Evolutionary conservation across 805 yeast species (phyloP), one percentile per base, ranked within the genome.

Genomic region (Candida railenensis): DNA sequence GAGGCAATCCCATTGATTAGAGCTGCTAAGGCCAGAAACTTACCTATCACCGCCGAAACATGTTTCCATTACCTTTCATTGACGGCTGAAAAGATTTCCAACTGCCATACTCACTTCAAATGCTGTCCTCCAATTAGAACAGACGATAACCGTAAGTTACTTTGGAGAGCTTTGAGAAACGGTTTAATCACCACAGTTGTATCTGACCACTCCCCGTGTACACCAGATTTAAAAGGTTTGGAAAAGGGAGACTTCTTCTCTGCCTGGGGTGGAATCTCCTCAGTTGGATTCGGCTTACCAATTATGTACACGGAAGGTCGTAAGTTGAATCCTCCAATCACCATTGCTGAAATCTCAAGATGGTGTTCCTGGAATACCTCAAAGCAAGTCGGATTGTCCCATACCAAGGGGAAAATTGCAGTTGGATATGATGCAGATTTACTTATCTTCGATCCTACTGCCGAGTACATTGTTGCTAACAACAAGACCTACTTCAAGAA

Each of bases 181-280:
- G 82, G 81, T 33, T 69, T 83, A 28, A 84, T 91, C 49, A 79
- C 87, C 14, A 83, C 96, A 2, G 96, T 91, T 3, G 97, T 92
- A 4, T 87, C 96, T 11, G 98, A 91, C 64, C 98, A 91, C 66
- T 88, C 96, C 3, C 98, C 97, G 2, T 91, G 98, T 67, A 89
- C 96, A 0, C 96, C 97, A 0, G 89, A 89, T 49, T 73, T 91
- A 58, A 91, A 91, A 65, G 87, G 88, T 19, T 72, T 89, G 44
- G 85, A 81, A 9, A 74, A 80, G 49, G 97, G 97, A 36, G 96
- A 91, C 61, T 91, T 91, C 62, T 81, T 91, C 55, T 78, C 83
- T 32, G 96, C 97, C 2, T 91, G 98, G 98, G 98, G 97, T 32
- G 98, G 98, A 8, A 89, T 91, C 36, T 77, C 96, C 1, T 87